phyloP scores from a whole-genome alignment of 139 green algal species.

The Closterium sp. region DNA sequence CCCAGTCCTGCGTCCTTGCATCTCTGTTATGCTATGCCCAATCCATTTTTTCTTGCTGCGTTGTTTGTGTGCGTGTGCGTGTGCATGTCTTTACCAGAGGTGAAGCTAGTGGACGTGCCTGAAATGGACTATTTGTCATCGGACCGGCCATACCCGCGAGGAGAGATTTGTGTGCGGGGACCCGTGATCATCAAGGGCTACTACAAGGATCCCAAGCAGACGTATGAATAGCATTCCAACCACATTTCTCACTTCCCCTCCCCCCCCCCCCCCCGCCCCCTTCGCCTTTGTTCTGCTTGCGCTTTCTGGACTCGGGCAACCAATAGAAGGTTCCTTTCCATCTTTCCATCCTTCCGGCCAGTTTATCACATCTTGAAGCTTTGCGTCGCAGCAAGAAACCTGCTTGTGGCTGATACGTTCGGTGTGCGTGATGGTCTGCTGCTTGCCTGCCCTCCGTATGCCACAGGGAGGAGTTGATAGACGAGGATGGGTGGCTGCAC shows the following conservation, averaged over 20 bases:
- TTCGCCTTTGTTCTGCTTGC: neutral
- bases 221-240: conserved; percentile 11
- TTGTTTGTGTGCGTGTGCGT: neutral
- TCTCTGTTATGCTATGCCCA: neutral
- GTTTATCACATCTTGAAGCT: too few species aligned
- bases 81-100: conserved; percentile 29
- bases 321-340: too few species aligned
- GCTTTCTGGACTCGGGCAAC: too few species aligned
- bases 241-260: neutral
- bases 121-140: conserved; percentile 58
- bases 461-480: conserved; percentile 49
- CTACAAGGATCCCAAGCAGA: conserved; percentile 59
- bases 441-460: neutral
- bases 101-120: conserved; percentile 60
- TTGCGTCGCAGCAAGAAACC: too few species aligned
- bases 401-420: too few species aligned
- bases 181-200: conserved; percentile 58
- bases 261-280: neutral
- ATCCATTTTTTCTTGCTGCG: neutral
- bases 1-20: neutral
- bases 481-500: conserved; percentile 61
- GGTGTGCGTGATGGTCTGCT: neutral
- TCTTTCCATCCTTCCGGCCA: too few species aligned
- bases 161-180: conserved; percentile 63
- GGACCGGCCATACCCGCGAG: conserved; percentile 57